A percentile compares a stretch with the other conserved stretches of the same genome.
Conservation (phyloP, 192 early-diverging fungal genomes). For the Funneliformis mosseae region DNA sequence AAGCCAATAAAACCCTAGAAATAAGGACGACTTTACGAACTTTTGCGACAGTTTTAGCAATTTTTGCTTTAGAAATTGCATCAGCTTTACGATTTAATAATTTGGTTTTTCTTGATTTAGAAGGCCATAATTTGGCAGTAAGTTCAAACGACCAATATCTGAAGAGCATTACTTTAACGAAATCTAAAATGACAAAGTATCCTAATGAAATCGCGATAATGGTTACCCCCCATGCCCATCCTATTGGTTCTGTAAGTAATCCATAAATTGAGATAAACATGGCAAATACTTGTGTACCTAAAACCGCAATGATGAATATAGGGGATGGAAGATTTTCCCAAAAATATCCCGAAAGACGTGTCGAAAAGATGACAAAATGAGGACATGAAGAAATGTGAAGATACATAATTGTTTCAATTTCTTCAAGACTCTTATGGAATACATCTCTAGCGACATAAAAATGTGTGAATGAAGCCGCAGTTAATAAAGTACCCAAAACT, state of each 20-base stretch:
- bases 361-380: constrained; percentile 96
- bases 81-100: constrained; percentile 57
- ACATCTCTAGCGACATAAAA: constrained; percentile 79
- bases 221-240: constrained; percentile 71
- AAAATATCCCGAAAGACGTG: constrained; percentile 81
- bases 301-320: constrained; percentile 78
- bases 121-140: constrained; percentile 83
- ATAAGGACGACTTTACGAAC: constrained; percentile 45
- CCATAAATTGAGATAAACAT: constrained; percentile 77
- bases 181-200: constrained; percentile 84
- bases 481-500: constrained; percentile 75
- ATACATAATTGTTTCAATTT: constrained; percentile 89
- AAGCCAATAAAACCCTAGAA: constrained; percentile 41
- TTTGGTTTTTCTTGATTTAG: constrained; percentile 61
- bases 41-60: constrained; percentile 47
- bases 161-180: constrained; percentile 90
- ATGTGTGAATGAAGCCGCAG: constrained; percentile 77
- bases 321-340: constrained; percentile 84
- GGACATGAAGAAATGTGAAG: constrained; percentile 88
- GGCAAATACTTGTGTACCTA: constrained; percentile 90
- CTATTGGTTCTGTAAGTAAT: constrained; percentile 68
- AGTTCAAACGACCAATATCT: constrained; percentile 87
- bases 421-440: constrained; percentile 58
- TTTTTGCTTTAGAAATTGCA: constrained; percentile 49
- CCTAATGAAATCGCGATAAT: constrained; percentile 77